Percentiles rank a stretch among this genome's conserved stretches.
These are phyloP conservation scores for Thymus mandschuricus DNA, from an alignment of 257 asterid genomes.

Conservation along the genomic window DNA sequence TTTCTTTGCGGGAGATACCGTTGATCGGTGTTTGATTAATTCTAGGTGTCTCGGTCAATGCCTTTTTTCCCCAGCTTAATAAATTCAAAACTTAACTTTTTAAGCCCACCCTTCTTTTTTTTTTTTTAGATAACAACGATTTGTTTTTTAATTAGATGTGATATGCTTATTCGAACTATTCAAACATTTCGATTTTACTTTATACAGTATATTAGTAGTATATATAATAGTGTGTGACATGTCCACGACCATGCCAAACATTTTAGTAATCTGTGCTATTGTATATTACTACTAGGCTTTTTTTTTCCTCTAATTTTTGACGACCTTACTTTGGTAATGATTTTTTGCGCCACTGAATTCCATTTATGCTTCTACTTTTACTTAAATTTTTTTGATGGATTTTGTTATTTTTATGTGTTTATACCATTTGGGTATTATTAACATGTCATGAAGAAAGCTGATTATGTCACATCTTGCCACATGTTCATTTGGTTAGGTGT, in stretches of 20 bases:
- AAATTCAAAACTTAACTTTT: not conserved
- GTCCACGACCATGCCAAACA: conserved; percentile 1
- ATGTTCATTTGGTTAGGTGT: conserved; percentile 2
- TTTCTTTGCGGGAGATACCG: conserved; percentile 29
- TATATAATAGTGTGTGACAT: too few relatives aligned
- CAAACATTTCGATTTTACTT: not conserved
- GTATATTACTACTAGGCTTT: too few relatives aligned
- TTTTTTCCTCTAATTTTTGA: too few relatives aligned
- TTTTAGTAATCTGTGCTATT: not conserved
- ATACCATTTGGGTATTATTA: too few relatives aligned
- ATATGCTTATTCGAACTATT: too few relatives aligned
- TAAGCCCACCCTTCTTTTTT: not conserved
- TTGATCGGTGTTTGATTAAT: not conserved
- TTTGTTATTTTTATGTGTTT: too few relatives aligned
- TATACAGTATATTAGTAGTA: not conserved
- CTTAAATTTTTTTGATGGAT: too few relatives aligned
- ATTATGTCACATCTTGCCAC: conserved; percentile 12
- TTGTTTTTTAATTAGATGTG: not conserved
- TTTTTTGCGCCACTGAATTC: too few relatives aligned
- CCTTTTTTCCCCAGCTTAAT: conserved; percentile 8
- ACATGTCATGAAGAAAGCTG: too few relatives aligned
- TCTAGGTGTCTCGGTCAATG: conserved; percentile 19
- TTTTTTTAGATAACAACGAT: not conserved
- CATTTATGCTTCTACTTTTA: too few relatives aligned
- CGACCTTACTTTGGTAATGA: too few relatives aligned